These are phyloP conservation scores for Dacryopinax spathularia DNA, from an alignment of 768 basidiomycete genomes.

Conservation along the genomic window DNA sequence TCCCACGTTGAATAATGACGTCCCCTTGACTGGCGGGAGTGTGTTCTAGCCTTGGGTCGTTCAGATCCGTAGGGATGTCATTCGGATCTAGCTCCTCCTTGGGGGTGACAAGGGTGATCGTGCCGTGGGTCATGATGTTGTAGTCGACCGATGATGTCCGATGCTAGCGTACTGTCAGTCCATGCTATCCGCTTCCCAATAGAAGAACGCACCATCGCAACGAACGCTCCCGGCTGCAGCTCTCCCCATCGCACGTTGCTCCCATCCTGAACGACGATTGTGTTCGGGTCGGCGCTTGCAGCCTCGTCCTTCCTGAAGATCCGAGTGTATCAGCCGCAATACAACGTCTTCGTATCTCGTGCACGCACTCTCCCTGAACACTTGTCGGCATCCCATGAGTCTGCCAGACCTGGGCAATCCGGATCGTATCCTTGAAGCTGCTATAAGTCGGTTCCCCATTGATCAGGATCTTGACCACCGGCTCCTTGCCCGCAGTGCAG, in stretches of 20 bases:
- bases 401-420: neutral
- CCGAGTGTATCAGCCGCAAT: neutral
- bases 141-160: neutral
- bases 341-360: neutral
- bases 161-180: no score
- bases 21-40: neutral
- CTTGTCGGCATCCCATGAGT: neutral
- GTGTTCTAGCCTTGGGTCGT: neutral
- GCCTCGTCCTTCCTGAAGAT: neutral
- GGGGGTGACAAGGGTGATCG: neutral
- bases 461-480: conserved; percentile 1
- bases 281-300: neutral
- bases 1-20: neutral
- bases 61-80: neutral
- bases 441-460: neutral
- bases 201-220: neutral
- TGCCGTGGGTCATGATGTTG: conserved; percentile 1
- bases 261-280: neutral
- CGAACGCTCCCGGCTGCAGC: neutral
- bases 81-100: neutral
- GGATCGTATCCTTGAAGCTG: neutral
- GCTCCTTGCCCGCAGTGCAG: neutral
- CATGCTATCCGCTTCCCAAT: no score
- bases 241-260: neutral
- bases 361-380: neutral